Percentiles rank a stretch among this genome's conserved stretches.
phyloP scores from a whole-genome alignment of 1,284 basidiomycete genomes.

The Apiotrichum domesticum region DNA sequence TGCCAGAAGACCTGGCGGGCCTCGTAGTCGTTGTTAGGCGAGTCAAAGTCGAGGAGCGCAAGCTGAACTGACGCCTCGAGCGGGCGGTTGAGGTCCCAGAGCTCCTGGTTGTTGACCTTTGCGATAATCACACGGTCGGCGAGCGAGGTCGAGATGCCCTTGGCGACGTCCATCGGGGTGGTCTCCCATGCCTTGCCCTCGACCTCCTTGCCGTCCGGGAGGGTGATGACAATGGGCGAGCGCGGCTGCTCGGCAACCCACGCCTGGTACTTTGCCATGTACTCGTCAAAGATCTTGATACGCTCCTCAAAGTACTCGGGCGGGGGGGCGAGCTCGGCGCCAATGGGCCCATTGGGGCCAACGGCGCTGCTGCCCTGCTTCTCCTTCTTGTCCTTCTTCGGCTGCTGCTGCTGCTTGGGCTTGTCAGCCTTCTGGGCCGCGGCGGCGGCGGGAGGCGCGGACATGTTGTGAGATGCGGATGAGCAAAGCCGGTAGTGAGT shows the following conservation, averaged over 20 bases:
- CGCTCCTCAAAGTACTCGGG: constrained; percentile 86
- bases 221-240: constrained; percentile 73
- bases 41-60: constrained; percentile 88
- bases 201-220: constrained; percentile 79
- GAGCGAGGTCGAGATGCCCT: constrained; percentile 77
- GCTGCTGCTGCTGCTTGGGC: constrained; percentile 7
- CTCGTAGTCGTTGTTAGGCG: constrained; percentile 70
- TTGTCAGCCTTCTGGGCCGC: not conserved
- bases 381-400: constrained; percentile 41
- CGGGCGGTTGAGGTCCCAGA: constrained; percentile 95
- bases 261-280: constrained; percentile 80
- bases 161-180: constrained; percentile 87
- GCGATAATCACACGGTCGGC: constrained; percentile 89
- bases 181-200: constrained; percentile 91
- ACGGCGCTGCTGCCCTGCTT: constrained; percentile 28
- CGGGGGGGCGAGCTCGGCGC: constrained; percentile 63
- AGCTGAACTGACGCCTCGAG: constrained; percentile 77
- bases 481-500: constrained; percentile 1
- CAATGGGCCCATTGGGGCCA: not conserved
- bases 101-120: constrained; percentile 71
- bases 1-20: constrained; percentile 98
- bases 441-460: constrained; percentile 1
- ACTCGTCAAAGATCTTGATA: constrained; percentile 81
- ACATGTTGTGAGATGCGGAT: constrained; percentile 6
- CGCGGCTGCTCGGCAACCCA: constrained; percentile 77